Evolutionary conservation across 192 early-diverging fungal species (phyloP).

Genomic region (Backusella tuberculispora): DNA sequence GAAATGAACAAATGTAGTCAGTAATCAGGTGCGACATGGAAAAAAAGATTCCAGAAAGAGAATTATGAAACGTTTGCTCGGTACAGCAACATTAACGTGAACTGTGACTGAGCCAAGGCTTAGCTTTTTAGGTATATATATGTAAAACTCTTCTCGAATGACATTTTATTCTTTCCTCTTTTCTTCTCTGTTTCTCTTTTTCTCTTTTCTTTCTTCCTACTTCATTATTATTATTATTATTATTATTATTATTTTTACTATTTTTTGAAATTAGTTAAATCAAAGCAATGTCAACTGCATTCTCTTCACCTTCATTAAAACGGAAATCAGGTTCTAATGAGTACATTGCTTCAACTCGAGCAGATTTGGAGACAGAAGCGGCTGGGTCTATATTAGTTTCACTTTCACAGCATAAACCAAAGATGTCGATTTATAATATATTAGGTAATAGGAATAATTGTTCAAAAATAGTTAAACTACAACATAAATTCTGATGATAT

Average conservation of each 20-base stretch:
- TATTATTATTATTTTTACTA: neutral
- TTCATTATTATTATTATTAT: too few relatives aligned
- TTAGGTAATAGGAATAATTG: neutral
- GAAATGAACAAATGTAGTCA: too few relatives aligned
- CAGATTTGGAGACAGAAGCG: slow-evolving; percentile 21
- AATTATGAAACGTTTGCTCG: too few relatives aligned
- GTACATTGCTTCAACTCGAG: neutral
- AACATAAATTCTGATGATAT: neutral
- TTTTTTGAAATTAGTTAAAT: neutral
- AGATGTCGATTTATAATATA: neutral
- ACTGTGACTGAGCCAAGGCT: neutral
- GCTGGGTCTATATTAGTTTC: slow-evolving; percentile 33
- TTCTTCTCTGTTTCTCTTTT: neutral
- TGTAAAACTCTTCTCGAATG: neutral
- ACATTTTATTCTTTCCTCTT: neutral
- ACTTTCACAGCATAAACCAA: slow-evolving; percentile 18
- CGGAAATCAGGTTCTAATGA: neutral
- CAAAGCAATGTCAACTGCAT: neutral
- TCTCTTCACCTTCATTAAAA: neutral
- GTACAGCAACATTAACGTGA: neutral
- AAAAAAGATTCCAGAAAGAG: too few relatives aligned
- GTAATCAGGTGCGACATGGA: too few relatives aligned
- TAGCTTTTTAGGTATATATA: neutral
- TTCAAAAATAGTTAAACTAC: neutral
- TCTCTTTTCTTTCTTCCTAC: slow-evolving; percentile 4